These are phyloP conservation scores for Berkeleyomyces rouxiae DNA, from an alignment of 2,329 filamentous ascomycete genomes.

Conservation along the genomic window DNA sequence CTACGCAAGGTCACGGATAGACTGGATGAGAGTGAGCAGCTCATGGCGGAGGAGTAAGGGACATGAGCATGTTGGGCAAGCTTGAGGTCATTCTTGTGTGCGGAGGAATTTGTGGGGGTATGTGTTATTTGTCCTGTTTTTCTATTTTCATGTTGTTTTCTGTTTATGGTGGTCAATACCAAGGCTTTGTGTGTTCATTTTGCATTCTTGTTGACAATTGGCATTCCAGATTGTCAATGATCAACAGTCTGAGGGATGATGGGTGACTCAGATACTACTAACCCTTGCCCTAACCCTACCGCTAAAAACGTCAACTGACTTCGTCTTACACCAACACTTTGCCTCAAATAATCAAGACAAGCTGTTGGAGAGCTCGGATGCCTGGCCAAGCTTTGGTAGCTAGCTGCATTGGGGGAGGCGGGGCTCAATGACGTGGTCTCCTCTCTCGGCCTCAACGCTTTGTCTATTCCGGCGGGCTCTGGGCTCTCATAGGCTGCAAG, in stretches of 20 bases:
- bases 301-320: background rate
- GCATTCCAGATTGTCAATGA: background rate
- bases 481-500: background rate
- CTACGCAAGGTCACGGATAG: constrained; percentile 71
- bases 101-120: background rate
- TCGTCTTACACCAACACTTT: background rate
- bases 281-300: background rate
- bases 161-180: background rate
- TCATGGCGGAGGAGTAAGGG: constrained; percentile 48
- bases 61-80: background rate
- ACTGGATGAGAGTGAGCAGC: constrained; percentile 83
- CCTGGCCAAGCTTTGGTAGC: background rate
- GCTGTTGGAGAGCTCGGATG: background rate
- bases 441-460: background rate
- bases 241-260: background rate
- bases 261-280: background rate
- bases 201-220: background rate
- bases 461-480: background rate
- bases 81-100: background rate
- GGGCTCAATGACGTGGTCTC: background rate
- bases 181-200: background rate
- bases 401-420: background rate
- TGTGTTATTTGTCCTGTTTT: constrained; percentile 10
- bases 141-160: background rate
- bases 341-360: background rate